Evolutionary conservation across 1,284 basidiomycete species (phyloP), one percentile per base, ranked within the genome.

Genomic region (Malassezia globosa): DNA sequence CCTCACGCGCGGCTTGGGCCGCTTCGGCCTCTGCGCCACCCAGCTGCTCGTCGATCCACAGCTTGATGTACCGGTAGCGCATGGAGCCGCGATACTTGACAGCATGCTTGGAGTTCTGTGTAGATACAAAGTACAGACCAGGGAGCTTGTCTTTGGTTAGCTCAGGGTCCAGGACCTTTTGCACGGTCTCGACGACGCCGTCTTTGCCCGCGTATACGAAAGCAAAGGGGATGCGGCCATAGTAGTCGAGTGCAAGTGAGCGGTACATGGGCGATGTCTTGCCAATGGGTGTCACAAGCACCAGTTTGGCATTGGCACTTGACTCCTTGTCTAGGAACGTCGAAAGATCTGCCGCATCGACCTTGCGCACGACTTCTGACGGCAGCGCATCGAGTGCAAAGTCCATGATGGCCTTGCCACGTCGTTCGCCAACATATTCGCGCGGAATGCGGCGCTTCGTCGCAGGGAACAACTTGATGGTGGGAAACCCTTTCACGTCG

Each of bases 401-500:
- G 63, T 85, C 81, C 64, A 82, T 82, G 60, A 95, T 75, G 2
- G 80, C 79, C 42, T 77, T 81, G 1, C 82, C 80, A 27, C 80
- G 82, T 42, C 89, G 80, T 56, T 88, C 82, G 26, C 79, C 78
- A 1, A 84, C 78, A 68, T 85, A 94, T 43, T 79, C 76, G 56
- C 83, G 78, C 0, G 85, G 78, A 2, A 80, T 74, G 1, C 81
- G 72, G 51, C 81, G 77, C 54, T 69, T 65, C 22, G 63, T 58
- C 42, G 64, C 49, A 31, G 72, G 54, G 63, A 72, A 54, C 82
- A 77, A 48, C 90, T 81, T 26, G 75, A 95, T 72, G 3, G 89
- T 94, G 1, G 90, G 89, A 78, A 90, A 95, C 2, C 90, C 89
- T 73, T 88, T 77, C 18, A 94, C 79, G n/a, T 81, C 80, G 76